A percentile compares a stretch with the other conserved stretches of the same genome.
These are phyloP conservation scores for Blastobotrys apis DNA, from an alignment of 1,139 yeast genomes.

Conservation along the genomic window DNA sequence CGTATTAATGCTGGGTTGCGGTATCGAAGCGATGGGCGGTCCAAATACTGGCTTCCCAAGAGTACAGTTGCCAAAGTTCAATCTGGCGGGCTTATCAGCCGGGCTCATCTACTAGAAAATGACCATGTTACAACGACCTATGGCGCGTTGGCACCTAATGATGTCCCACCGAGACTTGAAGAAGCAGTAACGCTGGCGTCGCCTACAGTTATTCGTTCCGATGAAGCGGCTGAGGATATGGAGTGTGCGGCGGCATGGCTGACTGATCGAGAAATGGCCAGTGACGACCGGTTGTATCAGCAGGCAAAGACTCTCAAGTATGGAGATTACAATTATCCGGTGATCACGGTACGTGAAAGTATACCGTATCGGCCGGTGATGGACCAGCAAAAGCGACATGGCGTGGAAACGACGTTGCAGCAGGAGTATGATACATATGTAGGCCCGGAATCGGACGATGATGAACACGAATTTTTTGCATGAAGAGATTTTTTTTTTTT, in stretches of 20 bases:
- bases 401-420: constrained; percentile 19
- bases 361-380: constrained; percentile 23
- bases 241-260: too few species aligned
- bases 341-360: constrained; percentile 46
- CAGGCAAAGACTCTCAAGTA: constrained; percentile 44
- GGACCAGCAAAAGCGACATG: constrained; percentile 22
- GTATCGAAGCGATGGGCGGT: constrained; percentile 71
- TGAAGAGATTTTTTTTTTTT: background rate
- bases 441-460: constrained; percentile 16
- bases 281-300: constrained; percentile 43
- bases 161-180: background rate
- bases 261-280: constrained; percentile 32
- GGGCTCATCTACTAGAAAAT: constrained; percentile 5
- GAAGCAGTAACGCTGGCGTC: background rate
- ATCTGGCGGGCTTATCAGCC: background rate
- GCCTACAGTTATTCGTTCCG: too few species aligned
- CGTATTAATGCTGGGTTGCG: constrained; percentile 81
- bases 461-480: constrained; percentile 11
- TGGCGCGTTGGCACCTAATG: constrained; percentile 10
- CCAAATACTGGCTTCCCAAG: constrained; percentile 77
- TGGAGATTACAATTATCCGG: constrained; percentile 59
- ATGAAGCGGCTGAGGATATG: too few species aligned
- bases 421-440: constrained; percentile 15
- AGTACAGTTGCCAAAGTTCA: constrained; percentile 10
- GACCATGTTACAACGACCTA: constrained; percentile 9